These are phyloP conservation scores for Trametes hirsuta DNA, from an alignment of 1,284 basidiomycete genomes.

Conservation along the genomic window DNA sequence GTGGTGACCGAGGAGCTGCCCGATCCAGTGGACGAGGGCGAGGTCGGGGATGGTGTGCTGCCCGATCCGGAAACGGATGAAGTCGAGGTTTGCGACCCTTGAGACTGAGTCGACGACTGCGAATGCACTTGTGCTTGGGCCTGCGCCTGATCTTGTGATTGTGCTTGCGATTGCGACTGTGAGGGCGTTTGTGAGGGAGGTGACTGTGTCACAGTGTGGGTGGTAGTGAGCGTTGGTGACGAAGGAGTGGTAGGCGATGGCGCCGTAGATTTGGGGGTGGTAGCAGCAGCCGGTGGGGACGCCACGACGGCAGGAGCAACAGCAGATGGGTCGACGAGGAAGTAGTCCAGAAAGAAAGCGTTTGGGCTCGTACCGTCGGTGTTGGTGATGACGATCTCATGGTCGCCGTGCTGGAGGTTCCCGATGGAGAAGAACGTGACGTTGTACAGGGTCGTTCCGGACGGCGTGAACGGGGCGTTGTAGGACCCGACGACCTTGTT, in stretches of 20 bases:
- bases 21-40: not conserved
- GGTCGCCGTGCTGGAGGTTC: constrained; percentile 5
- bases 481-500: constrained; percentile 7
- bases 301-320: not conserved
- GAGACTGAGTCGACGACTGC: too few relatives aligned
- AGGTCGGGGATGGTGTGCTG: not conserved
- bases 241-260: not conserved
- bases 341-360: constrained; percentile 26
- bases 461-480: constrained; percentile 12
- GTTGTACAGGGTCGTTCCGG: constrained; percentile 9
- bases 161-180: too few relatives aligned
- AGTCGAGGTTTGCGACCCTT: too few relatives aligned
- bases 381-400: constrained; percentile 26
- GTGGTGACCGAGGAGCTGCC: not conserved
- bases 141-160: too few relatives aligned
- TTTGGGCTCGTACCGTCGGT: constrained; percentile 26
- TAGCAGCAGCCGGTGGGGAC: not conserved
- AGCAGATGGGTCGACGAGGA: constrained; percentile 8
- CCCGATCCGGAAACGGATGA: too few relatives aligned
- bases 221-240: not conserved
- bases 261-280: not conserved
- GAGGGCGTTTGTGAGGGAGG: too few relatives aligned
- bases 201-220: not conserved
- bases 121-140: too few relatives aligned
- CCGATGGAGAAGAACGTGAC: constrained; percentile 23